Percentiles rank a stretch among this genome's conserved stretches.
phyloP scores from a whole-genome alignment of 257 asterid species.

The Coffea eugenioides region DNA sequence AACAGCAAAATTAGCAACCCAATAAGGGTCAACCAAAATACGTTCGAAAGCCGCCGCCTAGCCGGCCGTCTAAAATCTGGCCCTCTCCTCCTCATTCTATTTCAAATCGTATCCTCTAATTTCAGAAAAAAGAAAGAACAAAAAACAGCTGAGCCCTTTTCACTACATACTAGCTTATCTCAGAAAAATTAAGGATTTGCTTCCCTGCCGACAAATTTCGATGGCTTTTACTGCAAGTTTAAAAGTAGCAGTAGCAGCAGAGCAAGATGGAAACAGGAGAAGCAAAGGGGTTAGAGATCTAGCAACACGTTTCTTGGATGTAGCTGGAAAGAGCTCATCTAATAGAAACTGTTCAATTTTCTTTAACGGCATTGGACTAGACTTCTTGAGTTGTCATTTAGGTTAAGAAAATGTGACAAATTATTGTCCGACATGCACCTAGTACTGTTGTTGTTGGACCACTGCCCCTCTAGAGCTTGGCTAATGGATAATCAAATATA shows the following conservation, averaged over 20 bases:
- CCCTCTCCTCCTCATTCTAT: conserved; percentile 72
- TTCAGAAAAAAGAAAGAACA: background rate
- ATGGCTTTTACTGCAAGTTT: background rate
- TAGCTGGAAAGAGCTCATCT: background rate
- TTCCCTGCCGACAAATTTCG: background rate
- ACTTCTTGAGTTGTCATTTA: too few relatives aligned
- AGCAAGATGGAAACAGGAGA: background rate
- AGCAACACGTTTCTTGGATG: background rate
- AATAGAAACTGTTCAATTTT: too few relatives aligned
- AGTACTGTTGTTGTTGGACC: too few relatives aligned
- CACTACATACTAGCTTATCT: background rate
- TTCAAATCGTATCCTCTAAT: background rate
- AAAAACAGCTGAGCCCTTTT: background rate
- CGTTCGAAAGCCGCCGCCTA: conserved; percentile 68
- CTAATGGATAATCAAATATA: too few relatives aligned
- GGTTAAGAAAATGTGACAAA: too few relatives aligned
- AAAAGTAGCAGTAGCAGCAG: background rate
- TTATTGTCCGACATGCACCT: too few relatives aligned
- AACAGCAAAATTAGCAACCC: conserved; percentile 62
- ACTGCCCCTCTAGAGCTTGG: too few relatives aligned
- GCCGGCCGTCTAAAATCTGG: conserved; percentile 76
- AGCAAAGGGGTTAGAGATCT: background rate
- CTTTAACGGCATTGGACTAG: too few relatives aligned
- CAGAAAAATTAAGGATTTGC: background rate
- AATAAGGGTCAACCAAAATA: conserved; percentile 55